These are phyloP conservation scores for Wickerhamiella alocasiicola DNA, from an alignment of 805 yeast genomes.

Conservation along the genomic window DNA sequence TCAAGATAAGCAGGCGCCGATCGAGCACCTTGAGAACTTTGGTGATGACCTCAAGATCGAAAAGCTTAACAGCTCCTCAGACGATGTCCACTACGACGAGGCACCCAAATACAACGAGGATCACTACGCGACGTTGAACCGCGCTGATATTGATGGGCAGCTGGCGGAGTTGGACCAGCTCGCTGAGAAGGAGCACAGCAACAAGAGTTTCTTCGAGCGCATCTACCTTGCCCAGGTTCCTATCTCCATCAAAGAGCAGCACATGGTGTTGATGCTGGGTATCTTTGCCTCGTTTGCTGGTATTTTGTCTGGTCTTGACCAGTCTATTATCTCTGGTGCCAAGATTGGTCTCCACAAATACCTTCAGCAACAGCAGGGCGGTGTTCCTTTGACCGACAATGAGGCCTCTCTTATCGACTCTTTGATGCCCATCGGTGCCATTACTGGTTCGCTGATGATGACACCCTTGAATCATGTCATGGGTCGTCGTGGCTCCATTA, in stretches of 20 bases:
- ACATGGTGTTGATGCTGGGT: slow-evolving; percentile 41
- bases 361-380: slow-evolving; percentile 21
- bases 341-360: slow-evolving; percentile 37
- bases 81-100: not conserved
- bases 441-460: slow-evolving; percentile 48
- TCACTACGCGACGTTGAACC: slow-evolving; percentile 9
- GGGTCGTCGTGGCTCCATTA: slow-evolving; percentile 45
- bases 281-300: slow-evolving; percentile 53
- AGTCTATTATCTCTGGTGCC: slow-evolving; percentile 56
- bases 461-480: slow-evolving; percentile 44
- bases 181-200: slow-evolving; percentile 3
- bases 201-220: not conserved
- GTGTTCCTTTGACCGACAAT: slow-evolving; percentile 26
- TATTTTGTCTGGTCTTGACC: slow-evolving; percentile 53
- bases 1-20: too few relatives aligned
- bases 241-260: slow-evolving; percentile 23
- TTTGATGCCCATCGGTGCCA: slow-evolving; percentile 59
- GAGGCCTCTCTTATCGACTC: slow-evolving; percentile 44
- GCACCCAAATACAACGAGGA: slow-evolving; percentile 5
- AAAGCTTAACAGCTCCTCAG: not conserved
- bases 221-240: slow-evolving; percentile 8
- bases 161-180: slow-evolving; percentile 7
- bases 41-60: slow-evolving; percentile 7
- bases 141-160: slow-evolving; percentile 8
- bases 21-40: slow-evolving; percentile 2